Evolutionary conservation across 352 stramenopile species (phyloP), one percentile per base, ranked within the genome.

Genomic region (Globisporangium cederbergense): DNA sequence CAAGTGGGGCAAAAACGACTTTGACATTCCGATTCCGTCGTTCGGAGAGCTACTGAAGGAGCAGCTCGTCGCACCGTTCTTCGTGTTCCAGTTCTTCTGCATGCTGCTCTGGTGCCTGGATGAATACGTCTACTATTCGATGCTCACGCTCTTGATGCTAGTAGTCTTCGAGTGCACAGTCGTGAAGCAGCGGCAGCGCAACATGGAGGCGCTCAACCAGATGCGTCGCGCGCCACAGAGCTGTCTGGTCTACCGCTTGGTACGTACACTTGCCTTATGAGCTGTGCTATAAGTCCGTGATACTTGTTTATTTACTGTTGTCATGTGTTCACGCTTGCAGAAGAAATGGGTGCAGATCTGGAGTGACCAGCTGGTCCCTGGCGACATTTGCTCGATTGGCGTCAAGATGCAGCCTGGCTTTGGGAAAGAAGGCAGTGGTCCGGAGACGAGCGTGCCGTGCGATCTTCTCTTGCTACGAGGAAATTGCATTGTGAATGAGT

Each of bases 91-190:
- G 73, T 86, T 86, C 46, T 93, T 99, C 42, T 99, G 95, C 75
- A 96, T 98, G 62, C 60, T 97, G 25, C 77, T 99, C 25, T 99
- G 97, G 97, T 96, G 78, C 60, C 74, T 99, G 22, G 97, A 99
- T 75, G 97, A 99, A 70, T 99, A 99, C 75, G 98, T 97, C 79
- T 96, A 98, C 73, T 99, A 98, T 73, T 89, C 89, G 2, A 68
- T 98, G n/a, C 96, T 98, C 68, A 99, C 96, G 8, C 81, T 99
- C 4, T 65, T 83, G 18, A 97, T 97, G 75, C 79, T 99, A 9
- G 70, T 99, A 14, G 60, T 98, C 28, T 98, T 99, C 67, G 97
- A 99, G 75, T 91, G 78, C 50, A 97, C 90, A 7, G 78, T 98
- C 25, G 93, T 94, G 28, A 93, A 88, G 60, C 93, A 98, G 74